Conservation (phyloP, 768 basidiomycete species). For the Lactarius tabidus region DNA sequence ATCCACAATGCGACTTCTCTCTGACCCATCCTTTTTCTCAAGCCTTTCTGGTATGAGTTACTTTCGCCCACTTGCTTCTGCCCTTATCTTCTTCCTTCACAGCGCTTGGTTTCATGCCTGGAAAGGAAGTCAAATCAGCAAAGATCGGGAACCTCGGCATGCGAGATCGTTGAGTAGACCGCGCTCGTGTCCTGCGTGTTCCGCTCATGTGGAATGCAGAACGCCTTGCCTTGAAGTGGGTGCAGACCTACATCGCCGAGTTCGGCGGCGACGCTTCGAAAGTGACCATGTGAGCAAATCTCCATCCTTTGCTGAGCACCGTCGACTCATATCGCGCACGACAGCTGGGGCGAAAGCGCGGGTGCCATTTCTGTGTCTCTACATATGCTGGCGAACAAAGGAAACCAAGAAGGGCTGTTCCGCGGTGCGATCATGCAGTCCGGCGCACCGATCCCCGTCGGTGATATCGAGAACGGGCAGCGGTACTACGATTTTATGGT, state of each 20-base stretch:
- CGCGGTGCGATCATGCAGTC: slow-evolving; percentile 45
- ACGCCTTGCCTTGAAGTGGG: slow-evolving; percentile 57
- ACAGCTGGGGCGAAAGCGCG: slow-evolving; percentile 52
- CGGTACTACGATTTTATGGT: slow-evolving; percentile 42
- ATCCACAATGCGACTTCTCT: too few relatives aligned
- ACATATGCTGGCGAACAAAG: slow-evolving; percentile 42
- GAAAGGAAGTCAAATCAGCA: slow-evolving; percentile 49
- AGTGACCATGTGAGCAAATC: slow-evolving; percentile 46
- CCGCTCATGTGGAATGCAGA: slow-evolving; percentile 36
- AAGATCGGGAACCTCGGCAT: slow-evolving; percentile 62
- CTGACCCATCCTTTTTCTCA: background rate
- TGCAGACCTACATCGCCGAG: slow-evolving; percentile 56
- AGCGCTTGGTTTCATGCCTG: slow-evolving; percentile 50
- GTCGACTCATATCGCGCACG: background rate
- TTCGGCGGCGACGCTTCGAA: slow-evolving; percentile 65
- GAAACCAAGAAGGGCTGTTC: slow-evolving; percentile 38
- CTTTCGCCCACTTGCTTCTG: background rate
- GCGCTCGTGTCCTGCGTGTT: background rate
- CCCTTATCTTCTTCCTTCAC: background rate
- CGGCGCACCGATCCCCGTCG: slow-evolving; percentile 36
- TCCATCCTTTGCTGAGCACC: slow-evolving; percentile 16
- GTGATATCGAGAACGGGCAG: slow-evolving; percentile 33
- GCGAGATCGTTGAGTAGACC: slow-evolving; percentile 50
- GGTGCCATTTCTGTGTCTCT: slow-evolving; percentile 48
- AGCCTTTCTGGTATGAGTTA: slow-evolving; percentile 19